phyloP scores from a whole-genome alignment of 495 filamentous ascomycete species.

The Xylaria grammica region DNA sequence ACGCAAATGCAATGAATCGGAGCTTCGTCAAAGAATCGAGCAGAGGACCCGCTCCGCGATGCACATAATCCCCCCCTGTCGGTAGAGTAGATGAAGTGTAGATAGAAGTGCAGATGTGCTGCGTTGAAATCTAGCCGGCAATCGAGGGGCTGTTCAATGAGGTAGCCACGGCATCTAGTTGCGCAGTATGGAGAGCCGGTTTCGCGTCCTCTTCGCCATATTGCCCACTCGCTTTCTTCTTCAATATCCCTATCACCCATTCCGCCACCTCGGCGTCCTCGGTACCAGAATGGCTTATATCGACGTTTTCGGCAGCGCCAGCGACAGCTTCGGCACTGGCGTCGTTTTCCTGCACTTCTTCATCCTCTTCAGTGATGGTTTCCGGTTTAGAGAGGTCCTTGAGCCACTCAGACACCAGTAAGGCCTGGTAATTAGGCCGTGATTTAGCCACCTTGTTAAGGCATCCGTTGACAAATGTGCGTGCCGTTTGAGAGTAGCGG shows the following conservation, averaged over 20 bases:
- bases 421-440: conserved; percentile 86
- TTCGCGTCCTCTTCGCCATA: conserved; percentile 41
- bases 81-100: conserved; percentile 20
- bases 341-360: conserved; percentile 59
- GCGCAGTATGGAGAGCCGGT: conserved; percentile 80
- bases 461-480: conserved; percentile 86
- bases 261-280: conserved; percentile 80
- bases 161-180: conserved; percentile 65
- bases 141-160: conserved; percentile 45
- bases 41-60: conserved; percentile 32
- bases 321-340: conserved; percentile 52
- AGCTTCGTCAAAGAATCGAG: conserved; percentile 32
- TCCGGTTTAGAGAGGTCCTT: conserved; percentile 79
- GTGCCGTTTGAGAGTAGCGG: conserved; percentile 77
- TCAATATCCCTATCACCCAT: conserved; percentile 80
- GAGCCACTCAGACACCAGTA: conserved; percentile 90
- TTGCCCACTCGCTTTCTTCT: conserved; percentile 61
- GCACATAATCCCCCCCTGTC: conserved; percentile 11
- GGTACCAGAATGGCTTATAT: conserved; percentile 47
- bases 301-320: conserved; percentile 48
- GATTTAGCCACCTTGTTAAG: conserved; percentile 91
- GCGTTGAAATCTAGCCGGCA: conserved; percentile 22
- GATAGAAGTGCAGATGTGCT: conserved; percentile 20
- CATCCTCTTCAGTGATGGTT: conserved; percentile 77
- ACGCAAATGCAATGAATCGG: conserved; percentile 38